phyloP scores from a whole-genome alignment of 768 basidiomycete species.

The Collybiopsis confluens region DNA sequence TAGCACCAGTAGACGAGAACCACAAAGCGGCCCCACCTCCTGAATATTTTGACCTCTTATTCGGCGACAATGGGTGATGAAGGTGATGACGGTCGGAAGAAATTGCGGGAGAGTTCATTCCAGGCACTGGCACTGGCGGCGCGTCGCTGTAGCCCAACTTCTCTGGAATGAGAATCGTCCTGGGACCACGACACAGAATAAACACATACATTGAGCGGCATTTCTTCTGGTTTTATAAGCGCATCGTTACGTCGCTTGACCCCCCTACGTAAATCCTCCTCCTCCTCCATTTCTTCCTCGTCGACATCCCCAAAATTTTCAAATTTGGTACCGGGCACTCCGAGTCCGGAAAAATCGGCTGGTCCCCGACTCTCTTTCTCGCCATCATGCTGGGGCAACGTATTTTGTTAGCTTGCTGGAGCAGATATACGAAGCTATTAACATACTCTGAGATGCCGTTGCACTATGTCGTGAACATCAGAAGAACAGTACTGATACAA shows the following conservation, averaged over 20 bases:
- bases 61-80: constrained; percentile 12
- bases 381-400: constrained; percentile 37
- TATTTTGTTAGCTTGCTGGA: constrained; percentile 5
- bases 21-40: constrained; percentile 8
- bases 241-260: constrained; percentile 1
- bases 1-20: no score
- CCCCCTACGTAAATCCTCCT: constrained; percentile 24
- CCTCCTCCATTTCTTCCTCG: constrained; percentile 38
- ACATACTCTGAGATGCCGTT: constrained; percentile 48
- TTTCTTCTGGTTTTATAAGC: constrained; percentile 3
- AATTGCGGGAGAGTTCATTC: not conserved
- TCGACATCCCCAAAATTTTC: constrained; percentile 34
- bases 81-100: constrained; percentile 21
- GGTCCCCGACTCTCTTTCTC: constrained; percentile 46
- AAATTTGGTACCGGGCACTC: constrained; percentile 22
- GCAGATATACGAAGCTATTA: not conserved
- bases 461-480: constrained; percentile 66
- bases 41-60: constrained; percentile 20
- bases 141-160: not conserved
- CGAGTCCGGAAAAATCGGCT: constrained; percentile 41
- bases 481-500: constrained; percentile 78
- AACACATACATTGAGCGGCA: constrained; percentile 8
- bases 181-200: not conserved
- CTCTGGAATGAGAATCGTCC: not conserved
- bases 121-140: not conserved